Percentiles rank a stretch among this genome's conserved stretches.
phyloP scores from a whole-genome alignment of 768 basidiomycete genomes.

The Suillus alpinus region DNA sequence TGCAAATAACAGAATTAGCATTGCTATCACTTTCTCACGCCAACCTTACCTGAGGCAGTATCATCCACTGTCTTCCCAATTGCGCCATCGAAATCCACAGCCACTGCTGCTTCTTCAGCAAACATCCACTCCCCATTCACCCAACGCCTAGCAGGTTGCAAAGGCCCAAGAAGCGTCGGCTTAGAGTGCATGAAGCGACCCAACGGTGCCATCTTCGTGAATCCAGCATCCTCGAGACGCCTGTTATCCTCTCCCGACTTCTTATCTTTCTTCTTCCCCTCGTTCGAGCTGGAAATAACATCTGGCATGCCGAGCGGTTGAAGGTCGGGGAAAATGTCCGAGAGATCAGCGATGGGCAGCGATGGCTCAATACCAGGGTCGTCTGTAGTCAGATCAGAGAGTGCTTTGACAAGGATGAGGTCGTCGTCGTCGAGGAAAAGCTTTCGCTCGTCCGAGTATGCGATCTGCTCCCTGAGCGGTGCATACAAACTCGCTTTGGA shows the following conservation, averaged over 20 bases:
- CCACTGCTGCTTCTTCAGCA: slow-evolving; percentile 53
- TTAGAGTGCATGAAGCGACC: slow-evolving; percentile 77
- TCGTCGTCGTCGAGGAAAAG: slow-evolving; percentile 56
- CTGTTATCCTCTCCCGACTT: slow-evolving; percentile 65
- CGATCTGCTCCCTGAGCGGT: slow-evolving; percentile 59
- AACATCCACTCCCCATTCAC: slow-evolving; percentile 61
- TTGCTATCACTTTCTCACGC: slow-evolving; percentile 28
- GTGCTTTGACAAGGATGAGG: slow-evolving; percentile 48
- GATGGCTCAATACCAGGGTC: slow-evolving; percentile 19
- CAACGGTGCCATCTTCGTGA: slow-evolving; percentile 71
- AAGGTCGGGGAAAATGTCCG: slow-evolving; percentile 84
- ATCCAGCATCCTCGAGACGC: slow-evolving; percentile 76
- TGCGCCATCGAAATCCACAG: slow-evolving; percentile 38
- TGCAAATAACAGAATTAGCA: slow-evolving; percentile 28
- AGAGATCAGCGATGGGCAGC: slow-evolving; percentile 45
- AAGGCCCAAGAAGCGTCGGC: slow-evolving; percentile 79
- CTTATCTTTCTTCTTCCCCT: slow-evolving; percentile 55
- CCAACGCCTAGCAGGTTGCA: slow-evolving; percentile 79
- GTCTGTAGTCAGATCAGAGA: slow-evolving; percentile 38
- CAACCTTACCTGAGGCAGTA: slow-evolving; percentile 44
- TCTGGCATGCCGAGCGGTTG: slow-evolving; percentile 58
- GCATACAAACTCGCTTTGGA: slow-evolving; percentile 46
- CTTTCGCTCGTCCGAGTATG: slow-evolving; percentile 38
- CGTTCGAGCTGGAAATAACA: slow-evolving; percentile 34
- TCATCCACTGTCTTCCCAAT: slow-evolving; percentile 46